phyloP scores from a whole-genome alignment of 2,329 filamentous ascomycete genomes.

The Fusarium pilosicola region DNA sequence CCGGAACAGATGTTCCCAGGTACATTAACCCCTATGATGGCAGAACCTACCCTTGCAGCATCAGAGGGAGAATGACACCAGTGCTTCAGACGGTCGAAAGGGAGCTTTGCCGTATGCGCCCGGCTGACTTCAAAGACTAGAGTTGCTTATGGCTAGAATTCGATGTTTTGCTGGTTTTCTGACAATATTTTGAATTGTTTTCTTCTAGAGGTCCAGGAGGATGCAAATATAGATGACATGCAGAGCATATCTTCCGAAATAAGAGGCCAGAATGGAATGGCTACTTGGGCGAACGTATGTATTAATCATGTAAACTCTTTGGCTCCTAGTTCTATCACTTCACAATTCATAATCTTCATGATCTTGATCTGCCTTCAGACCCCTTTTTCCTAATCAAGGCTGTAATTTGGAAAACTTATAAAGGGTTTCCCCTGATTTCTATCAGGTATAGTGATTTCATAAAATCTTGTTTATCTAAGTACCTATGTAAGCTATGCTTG shows the following conservation, averaged over 20 bases:
- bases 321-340: no score
- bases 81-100: fast-evolving
- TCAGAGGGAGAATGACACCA: background rate
- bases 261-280: no score
- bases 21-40: background rate
- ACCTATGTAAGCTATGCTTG: background rate
- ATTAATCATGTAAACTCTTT: background rate
- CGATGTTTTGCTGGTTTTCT: fast-evolving
- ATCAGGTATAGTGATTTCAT: fast-evolving
- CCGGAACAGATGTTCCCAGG: background rate
- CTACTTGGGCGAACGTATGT: background rate
- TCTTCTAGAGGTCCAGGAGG: no score
- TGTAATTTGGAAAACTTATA: background rate
- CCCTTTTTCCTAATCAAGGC: background rate
- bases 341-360: no score
- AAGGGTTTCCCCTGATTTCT: no score
- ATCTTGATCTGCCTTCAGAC: fast-evolving
- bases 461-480: background rate
- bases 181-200: no score
- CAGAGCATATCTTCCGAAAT: background rate
- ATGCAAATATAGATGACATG: no score
- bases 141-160: fast-evolving
- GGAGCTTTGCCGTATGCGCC: background rate
- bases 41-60: background rate
- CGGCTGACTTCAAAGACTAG: background rate